Conservation (phyloP, 495 filamentous ascomycete species). For the Paragyromitra xinjiangensis region DNA sequence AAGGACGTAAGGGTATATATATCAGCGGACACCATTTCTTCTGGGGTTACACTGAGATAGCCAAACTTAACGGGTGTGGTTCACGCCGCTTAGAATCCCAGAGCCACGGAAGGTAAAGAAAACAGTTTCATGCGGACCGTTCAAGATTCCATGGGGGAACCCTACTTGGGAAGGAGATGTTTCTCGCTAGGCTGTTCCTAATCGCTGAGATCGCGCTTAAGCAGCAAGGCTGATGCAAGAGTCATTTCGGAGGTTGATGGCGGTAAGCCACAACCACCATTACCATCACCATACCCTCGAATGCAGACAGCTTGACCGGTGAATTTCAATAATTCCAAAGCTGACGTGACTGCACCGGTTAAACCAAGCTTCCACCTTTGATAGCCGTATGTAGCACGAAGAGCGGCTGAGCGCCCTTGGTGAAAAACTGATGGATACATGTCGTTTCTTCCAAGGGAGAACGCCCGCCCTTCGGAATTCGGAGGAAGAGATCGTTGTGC, state of each 20-base stretch:
- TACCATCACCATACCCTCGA: neutral
- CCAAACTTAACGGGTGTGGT: neutral
- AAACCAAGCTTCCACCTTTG: slow-evolving; percentile 1
- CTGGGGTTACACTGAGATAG: slow-evolving; percentile 5
- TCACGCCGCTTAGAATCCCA: neutral
- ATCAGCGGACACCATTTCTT: neutral
- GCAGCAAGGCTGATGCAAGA: slow-evolving; percentile 6
- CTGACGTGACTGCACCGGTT: slow-evolving; percentile 13
- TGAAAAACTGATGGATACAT: no score
- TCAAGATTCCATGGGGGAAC: slow-evolving; percentile 1
- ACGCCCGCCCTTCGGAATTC: no score
- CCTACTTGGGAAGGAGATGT: slow-evolving; percentile 7
- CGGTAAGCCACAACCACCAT: slow-evolving; percentile 2
- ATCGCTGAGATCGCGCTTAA: neutral
- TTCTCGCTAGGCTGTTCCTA: neutral
- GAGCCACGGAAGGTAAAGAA: slow-evolving; percentile 26
- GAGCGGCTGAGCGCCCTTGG: no score
- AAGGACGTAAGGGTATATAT: slow-evolving; percentile 1
- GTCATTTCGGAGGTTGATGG: neutral
- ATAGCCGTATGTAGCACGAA: neutral
- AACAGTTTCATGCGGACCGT: neutral
- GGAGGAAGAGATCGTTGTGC: no score
- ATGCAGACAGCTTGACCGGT: neutral
- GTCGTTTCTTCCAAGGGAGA: no score
- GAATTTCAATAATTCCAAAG: slow-evolving; percentile 3